Percentiles rank a stretch among this genome's conserved stretches.
These are phyloP conservation scores for Staphylotrichum tortipilum DNA, from an alignment of 495 filamentous ascomycete species.

Conservation along the genomic window DNA sequence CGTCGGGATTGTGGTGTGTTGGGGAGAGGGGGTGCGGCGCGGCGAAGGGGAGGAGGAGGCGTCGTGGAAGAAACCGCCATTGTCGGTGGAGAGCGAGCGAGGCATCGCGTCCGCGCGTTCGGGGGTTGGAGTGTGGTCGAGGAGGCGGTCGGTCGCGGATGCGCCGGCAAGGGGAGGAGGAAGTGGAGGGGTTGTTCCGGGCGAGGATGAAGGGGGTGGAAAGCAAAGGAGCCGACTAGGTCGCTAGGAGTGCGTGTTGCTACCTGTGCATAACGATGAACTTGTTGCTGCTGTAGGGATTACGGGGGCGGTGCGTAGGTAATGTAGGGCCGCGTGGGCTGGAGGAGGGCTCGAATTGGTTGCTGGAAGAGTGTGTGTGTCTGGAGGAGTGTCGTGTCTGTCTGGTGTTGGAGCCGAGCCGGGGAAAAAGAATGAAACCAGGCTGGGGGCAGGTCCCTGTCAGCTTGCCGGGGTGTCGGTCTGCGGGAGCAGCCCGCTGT, in stretches of 20 bases:
- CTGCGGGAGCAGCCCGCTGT: background rate
- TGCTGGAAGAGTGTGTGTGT: no score
- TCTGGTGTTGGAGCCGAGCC: background rate
- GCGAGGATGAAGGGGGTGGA: no score
- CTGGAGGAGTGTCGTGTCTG: background rate
- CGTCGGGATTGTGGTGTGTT: background rate
- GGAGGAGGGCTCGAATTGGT: no score
- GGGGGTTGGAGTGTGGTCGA: background rate
- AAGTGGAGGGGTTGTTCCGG: no score
- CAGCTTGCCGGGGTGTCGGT: background rate
- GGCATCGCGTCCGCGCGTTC: slow-evolving; percentile 1
- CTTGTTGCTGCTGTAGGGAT: no score
- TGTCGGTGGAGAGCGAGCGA: background rate
- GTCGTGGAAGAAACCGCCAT: slow-evolving; percentile 1
- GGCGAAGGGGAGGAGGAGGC: no score
- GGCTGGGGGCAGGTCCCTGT: background rate
- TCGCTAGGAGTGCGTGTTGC: no score
- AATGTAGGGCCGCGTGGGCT: no score
- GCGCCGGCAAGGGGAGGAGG: background rate
- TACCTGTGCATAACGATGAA: no score
- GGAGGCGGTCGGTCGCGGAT: background rate
- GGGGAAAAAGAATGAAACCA: background rate
- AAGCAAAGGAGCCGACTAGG: no score
- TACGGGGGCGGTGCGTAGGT: no score
- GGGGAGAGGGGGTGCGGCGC: background rate